A percentile compares a stretch with the other conserved stretches of the same genome.
phyloP scores from a whole-genome alignment of 805 yeast genomes.

The Torulaspora indica region DNA sequence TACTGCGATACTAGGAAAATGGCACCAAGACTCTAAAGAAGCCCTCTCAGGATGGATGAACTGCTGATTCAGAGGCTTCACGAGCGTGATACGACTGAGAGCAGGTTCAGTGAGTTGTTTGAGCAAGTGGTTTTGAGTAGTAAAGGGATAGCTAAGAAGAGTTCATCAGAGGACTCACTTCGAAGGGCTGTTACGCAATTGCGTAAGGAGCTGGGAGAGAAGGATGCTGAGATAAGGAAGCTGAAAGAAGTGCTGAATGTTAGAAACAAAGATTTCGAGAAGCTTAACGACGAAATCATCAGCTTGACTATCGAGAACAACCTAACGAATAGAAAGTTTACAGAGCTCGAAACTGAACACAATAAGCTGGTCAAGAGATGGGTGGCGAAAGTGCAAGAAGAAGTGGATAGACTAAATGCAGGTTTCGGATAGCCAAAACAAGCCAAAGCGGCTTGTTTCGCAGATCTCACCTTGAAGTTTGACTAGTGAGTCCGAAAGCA shows the following conservation, averaged over 20 bases:
- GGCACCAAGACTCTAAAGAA: neutral
- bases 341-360: conserved; percentile 45
- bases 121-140: conserved; percentile 3
- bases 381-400: conserved; percentile 53
- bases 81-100: conserved; percentile 22
- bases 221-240: conserved; percentile 25
- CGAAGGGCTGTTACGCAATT: conserved; percentile 9
- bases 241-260: conserved; percentile 34
- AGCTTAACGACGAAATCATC: conserved; percentile 63
- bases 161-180: conserved; percentile 3
- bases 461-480: too few species aligned
- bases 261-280: conserved; percentile 54
- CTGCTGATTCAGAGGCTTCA: conserved; percentile 14
- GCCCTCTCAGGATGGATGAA: conserved; percentile 12
- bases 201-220: conserved; percentile 18
- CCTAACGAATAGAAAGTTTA: conserved; percentile 34
- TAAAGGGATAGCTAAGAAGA: neutral
- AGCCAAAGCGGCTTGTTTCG: too few species aligned
- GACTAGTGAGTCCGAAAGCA: too few species aligned
- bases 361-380: conserved; percentile 50
- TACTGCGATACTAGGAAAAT: neutral
- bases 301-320: conserved; percentile 54
- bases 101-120: conserved; percentile 23
- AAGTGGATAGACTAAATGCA: conserved; percentile 53
- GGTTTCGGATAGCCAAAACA: neutral